Conservation (phyloP, 768 basidiomycete species). For the Xerocomus potaroensis region DNA sequence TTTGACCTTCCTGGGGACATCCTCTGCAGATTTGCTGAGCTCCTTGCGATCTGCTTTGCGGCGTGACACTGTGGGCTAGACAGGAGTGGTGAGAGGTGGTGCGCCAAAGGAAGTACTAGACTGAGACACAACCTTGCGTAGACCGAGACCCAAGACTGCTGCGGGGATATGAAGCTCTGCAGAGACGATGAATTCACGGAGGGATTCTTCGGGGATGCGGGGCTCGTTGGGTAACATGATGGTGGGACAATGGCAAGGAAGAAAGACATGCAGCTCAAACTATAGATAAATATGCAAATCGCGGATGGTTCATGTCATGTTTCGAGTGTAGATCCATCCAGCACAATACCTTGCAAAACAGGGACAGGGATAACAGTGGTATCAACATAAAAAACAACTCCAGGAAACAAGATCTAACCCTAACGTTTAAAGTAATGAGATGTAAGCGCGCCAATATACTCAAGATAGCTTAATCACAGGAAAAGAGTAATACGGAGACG, state of each 20-base stretch:
- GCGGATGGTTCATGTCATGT: no score
- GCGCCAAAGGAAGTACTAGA: neutral
- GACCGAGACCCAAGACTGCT: constrained; percentile 37
- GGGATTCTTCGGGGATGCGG: constrained; percentile 4
- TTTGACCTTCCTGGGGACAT: constrained; percentile 51
- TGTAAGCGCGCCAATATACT: constrained; percentile 6
- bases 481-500: constrained; percentile 11
- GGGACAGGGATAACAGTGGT: no score
- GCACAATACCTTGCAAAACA: constrained; percentile 7
- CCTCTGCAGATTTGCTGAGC: constrained; percentile 36
- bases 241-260: neutral
- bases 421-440: constrained; percentile 3
- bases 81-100: constrained; percentile 9
- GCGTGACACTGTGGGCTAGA: constrained; percentile 42
- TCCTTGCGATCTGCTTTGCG: constrained; percentile 56
- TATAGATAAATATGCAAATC: neutral
- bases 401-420: constrained; percentile 13
- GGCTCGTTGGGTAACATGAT: constrained; percentile 14
- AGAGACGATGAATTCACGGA: constrained; percentile 55
- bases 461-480: constrained; percentile 13
- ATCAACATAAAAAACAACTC: constrained; percentile 10
- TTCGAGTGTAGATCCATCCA: constrained; percentile 2
- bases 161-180: constrained; percentile 61
- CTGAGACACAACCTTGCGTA: constrained; percentile 53
- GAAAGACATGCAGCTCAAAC: neutral